Evolutionary conservation across 2,329 filamentous ascomycete genomes (phyloP).

Genomic region (Fusarium scirpi): DNA sequence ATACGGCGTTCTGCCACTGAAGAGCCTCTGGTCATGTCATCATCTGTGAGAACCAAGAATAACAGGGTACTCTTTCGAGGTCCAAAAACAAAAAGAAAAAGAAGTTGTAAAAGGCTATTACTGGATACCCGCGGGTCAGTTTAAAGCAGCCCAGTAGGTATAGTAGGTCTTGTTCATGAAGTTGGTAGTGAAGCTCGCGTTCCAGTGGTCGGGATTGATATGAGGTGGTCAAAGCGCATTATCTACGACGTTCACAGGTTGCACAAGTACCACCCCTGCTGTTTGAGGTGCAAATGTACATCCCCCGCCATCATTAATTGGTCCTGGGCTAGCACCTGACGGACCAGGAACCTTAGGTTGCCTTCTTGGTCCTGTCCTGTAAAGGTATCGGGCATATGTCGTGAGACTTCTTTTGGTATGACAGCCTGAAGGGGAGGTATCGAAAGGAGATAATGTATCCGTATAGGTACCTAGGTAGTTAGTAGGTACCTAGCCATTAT

Average conservation of each 20-base stretch:
- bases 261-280: slow-evolving; percentile 31
- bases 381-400: slow-evolving; percentile 29
- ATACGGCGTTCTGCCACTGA: slow-evolving; percentile 34
- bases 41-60: not conserved
- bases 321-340: slow-evolving; percentile 13
- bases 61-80: not conserved
- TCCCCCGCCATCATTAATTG: slow-evolving; percentile 30
- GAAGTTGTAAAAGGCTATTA: not conserved
- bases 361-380: not conserved
- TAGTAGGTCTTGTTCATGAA: slow-evolving; percentile 22
- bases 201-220: slow-evolving; percentile 11
- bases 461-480: not conserved
- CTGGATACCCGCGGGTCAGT: not conserved
- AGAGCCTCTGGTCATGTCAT: slow-evolving; percentile 33
- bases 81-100: not conserved
- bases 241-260: not conserved
- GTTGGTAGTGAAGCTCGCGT: slow-evolving; percentile 32
- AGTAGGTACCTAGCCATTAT: not conserved
- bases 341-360: slow-evolving; percentile 31
- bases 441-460: too few species aligned
- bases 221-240: slow-evolving; percentile 33
- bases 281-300: slow-evolving; percentile 33
- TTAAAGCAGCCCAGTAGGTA: not conserved
- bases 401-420: slow-evolving; percentile 10
- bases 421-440: slow-evolving; percentile 10